Base-by-base conservation (phyloP, 1,284 basidiomycete genomes). In the Cronartium ribicola region DNA sequence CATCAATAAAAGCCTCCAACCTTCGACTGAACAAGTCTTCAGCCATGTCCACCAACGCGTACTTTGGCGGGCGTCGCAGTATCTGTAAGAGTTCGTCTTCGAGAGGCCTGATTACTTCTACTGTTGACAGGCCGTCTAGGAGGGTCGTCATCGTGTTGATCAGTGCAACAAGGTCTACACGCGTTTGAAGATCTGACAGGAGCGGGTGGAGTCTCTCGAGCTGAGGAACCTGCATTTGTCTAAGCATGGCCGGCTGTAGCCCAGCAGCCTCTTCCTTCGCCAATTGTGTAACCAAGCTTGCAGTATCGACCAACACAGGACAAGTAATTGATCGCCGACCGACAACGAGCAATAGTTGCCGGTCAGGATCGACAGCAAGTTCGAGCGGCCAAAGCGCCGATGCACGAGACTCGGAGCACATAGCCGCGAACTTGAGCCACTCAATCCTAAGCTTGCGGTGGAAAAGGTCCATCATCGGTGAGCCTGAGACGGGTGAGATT, bases 401-500 rank as follows among this genome's bases (percentile, higher is more conserved):
- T 7, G 72, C 55, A 17, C 72, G 40, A 62, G 57, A 62, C 39
- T 74, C 72, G n/a, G 43, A 59, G 43, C 72, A 74, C 72, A 74
- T 74, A 11, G 72, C 65, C 17, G 66, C 65, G 44, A 74, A 74
- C 46, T 74, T 74, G 17, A 67, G 59, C 72, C 72, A 74, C 61
- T 74, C 72, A 61, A 67, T 67, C 20, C 66, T 40, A 1, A 74
- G 39, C 13, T 67, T 62, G n/a, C 66, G 64, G 57, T 74, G 72
- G 37, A 91, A 94, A 68, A 87, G 87, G 64, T 87, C 87, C 77
- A 92, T 85, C 76, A 90, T 87, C 48, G 88, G 84, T 22, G 88
- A 88, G 10, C 92, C 93, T 0, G 90, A 93, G 76, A 88, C 87
- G 0, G 88, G 84, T 79, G 91, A 90, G 48, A 86, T 85, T 77